Evolutionary conservation across 192 early-diverging fungal genomes (phyloP), one percentile per base, ranked within the genome.

Genomic region (Coemansia asiatica): DNA sequence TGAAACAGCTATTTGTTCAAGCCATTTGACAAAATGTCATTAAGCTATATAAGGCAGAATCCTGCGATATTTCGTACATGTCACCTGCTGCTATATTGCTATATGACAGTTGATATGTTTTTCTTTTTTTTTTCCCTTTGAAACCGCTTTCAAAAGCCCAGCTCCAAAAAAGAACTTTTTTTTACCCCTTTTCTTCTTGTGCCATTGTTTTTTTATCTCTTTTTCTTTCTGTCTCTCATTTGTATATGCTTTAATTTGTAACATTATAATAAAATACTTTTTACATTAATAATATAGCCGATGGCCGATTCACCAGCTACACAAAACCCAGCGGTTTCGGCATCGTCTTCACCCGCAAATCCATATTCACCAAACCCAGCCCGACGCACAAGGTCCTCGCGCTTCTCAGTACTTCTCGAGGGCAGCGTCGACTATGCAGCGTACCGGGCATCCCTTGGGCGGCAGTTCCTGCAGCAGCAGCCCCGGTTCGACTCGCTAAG

Each of bases 361-460:
- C 21, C 4, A 16, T 49, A 21, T 49, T 36, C 35, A 44, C 47
- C 19, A 26, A 35, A 21, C 21, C 56, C 55, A 28, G 13, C 66
- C 19, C 58, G 66, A 16, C 75, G 75, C 18, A 61, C 69, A 13
- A 36, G 53, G 21, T 67, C 78, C 36, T 80, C 78, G 55, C 72
- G 78, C 28, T 80, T 80, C 54, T 80, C 78, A 7, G 54, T 75
- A 21, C 63, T 80, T 3, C 50, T 80, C 1, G 78, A 80, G 56
- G 49, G 51, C 54, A 80, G 63, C 63, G 78, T 80, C 36, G 78
- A 80, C 72, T 80, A 80, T 25, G 40, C 65, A 9, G 67, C 72
- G 49, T 80, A 80, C 56, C 68, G 72, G n/a, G 58, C 69, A 0
- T 64, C 61, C 19, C 68, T 56, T 21, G 68, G 72, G 1, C 63